Percentiles rank a stretch among this genome's conserved stretches.
These are phyloP conservation scores for Pseudocohnilembus persalinus DNA, from an alignment of 169 alveolate genomes.

Conservation along the genomic window DNA sequence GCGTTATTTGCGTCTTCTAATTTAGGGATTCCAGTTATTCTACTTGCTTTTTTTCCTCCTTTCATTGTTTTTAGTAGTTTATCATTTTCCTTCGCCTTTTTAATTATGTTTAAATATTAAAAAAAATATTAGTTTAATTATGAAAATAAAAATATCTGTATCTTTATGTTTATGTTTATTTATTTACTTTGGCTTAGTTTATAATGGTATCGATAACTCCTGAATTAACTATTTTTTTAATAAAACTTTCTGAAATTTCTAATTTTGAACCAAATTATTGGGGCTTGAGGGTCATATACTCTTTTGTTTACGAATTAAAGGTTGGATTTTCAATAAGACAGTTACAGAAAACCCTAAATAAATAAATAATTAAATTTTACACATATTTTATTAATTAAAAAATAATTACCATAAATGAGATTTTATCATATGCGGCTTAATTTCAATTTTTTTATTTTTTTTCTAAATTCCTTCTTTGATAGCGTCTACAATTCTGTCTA, in stretches of 20 bases:
- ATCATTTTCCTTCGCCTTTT: conserved; percentile 48
- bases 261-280: conserved; percentile 91
- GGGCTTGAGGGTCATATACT: conserved; percentile 93
- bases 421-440: conserved; percentile 92
- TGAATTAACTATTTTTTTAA: conserved; percentile 85
- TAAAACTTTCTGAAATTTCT: conserved; percentile 88
- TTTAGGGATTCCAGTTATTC: conserved; percentile 94
- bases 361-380: not conserved
- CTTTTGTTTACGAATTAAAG: conserved; percentile 99
- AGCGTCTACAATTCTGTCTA: conserved; percentile 94
- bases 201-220: conserved; percentile 91
- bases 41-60: conserved; percentile 44
- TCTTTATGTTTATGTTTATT: too few relatives aligned
- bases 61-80: conserved; percentile 47
- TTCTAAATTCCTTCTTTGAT: conserved; percentile 91
- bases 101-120: too few relatives aligned
- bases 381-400: not conserved
- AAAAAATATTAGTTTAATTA: too few relatives aligned
- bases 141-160: too few relatives aligned
- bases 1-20: conserved; percentile 99
- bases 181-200: conserved; percentile 53
- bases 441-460: conserved; percentile 94
- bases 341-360: conserved; percentile 92
- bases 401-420: conserved; percentile 39
- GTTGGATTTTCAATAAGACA: conserved; percentile 98